Base-by-base conservation (phyloP, 2,329 filamentous ascomycete species). In the Alternaria triticina region DNA sequence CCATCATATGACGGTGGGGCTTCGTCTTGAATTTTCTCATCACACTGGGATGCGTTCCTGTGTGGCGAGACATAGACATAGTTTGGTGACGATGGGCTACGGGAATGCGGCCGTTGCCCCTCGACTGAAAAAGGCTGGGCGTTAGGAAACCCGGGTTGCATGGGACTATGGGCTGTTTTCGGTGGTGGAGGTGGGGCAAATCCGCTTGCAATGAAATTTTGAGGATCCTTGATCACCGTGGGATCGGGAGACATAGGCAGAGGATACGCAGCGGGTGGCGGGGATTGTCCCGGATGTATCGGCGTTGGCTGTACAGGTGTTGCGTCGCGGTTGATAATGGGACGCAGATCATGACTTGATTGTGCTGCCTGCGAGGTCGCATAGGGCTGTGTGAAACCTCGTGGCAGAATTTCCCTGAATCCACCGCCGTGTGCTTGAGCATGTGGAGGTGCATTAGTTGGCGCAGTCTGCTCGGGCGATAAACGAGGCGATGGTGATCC, bases 1-100 rank as follows among this genome's bases (percentile, higher is more conserved):
- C 76, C 76, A 22, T 75, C 73, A 55, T 79, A 79, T 2, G 73
- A 75, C 28, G 77, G 77, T 30, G 77, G 77, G 36, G 76, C 73
- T 22, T 79, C 76, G 28, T 79, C 76, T 9, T 67, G 59, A 22
- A 70, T 44, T 30, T 67, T 57, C 15, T 68, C 70, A 4, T 76
- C 72, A 47, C 75, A 72, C 9, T 69, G 66, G 22, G 64, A 59
- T 30, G 66, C 60, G 13, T 57, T 54, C 11, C 43, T 23, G 25
- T 59, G 36, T 28, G 62, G 62, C 28, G 59, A 44, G 13, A 57
- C 22, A 22, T 69, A 67, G 12, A 55, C 36, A 20, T 70, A 49
- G 10, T 57, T 46, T 43, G 61, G 45, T 11, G 59, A 55, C n/a
- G 61, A 63, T 20, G 61, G 56, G 23, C 61, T 63, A 25, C 67